These are phyloP conservation scores for Mycena pura DNA, from an alignment of 768 basidiomycete species.

Conservation along the genomic window DNA sequence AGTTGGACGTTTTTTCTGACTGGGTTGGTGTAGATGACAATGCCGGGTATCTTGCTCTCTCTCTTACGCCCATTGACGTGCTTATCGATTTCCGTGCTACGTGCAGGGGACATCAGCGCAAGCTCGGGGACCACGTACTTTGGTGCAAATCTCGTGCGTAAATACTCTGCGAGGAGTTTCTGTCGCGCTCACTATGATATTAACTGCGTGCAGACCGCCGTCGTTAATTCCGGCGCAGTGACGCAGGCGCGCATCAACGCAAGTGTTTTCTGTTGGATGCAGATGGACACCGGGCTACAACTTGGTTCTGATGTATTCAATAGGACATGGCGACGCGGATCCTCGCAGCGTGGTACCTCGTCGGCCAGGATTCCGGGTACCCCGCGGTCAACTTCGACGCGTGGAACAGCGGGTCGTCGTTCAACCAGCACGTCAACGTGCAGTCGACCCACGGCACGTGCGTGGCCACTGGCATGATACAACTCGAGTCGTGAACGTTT, in stretches of 20 bases:
- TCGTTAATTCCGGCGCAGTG: slow-evolving; percentile 67
- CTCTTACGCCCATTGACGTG: background rate
- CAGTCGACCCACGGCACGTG: slow-evolving; percentile 61
- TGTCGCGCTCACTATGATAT: background rate
- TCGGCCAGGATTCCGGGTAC: slow-evolving; percentile 63
- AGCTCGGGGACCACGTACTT: slow-evolving; percentile 60
- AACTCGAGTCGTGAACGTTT: too few relatives aligned
- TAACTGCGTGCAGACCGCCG: slow-evolving; percentile 21
- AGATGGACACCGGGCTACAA: background rate
- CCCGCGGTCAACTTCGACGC: slow-evolving; percentile 69
- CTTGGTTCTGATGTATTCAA: background rate
- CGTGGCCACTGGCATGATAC: too few relatives aligned
- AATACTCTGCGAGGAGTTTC: slow-evolving; percentile 21
- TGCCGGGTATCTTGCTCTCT: slow-evolving; percentile 56
- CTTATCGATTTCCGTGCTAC: background rate
- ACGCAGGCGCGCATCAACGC: slow-evolving; percentile 63
- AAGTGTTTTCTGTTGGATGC: slow-evolving; percentile 36
- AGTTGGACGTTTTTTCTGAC: background rate
- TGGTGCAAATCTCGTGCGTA: slow-evolving; percentile 63
- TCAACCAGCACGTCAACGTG: slow-evolving; percentile 60
- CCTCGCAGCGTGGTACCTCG: slow-evolving; percentile 66
- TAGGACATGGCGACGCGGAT: slow-evolving; percentile 77
- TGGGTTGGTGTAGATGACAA: slow-evolving; percentile 61
- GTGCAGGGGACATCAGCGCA: slow-evolving; percentile 50
- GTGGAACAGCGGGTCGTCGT: slow-evolving; percentile 45